phyloP scores from a whole-genome alignment of 495 filamentous ascomycete species.

The Penicillium parvum region DNA sequence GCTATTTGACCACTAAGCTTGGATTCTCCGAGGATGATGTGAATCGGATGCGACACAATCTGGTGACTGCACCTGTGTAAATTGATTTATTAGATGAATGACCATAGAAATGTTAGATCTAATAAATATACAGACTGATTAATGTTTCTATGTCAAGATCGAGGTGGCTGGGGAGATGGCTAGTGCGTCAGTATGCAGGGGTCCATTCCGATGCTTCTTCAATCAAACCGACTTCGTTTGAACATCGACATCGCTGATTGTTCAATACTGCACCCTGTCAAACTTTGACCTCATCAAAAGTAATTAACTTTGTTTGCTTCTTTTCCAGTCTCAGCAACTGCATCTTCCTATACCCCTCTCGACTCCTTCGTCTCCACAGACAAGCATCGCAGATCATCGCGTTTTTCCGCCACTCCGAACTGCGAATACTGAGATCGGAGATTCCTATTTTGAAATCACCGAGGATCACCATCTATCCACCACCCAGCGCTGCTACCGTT shows the following conservation, averaged over 20 bases:
- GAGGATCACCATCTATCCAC: constrained; percentile 7
- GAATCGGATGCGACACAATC: constrained; percentile 15
- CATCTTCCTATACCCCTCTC: constrained; percentile 7
- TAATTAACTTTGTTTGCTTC: too few species aligned
- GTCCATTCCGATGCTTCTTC: constrained; percentile 4
- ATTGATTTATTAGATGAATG: neutral
- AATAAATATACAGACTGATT: too few species aligned
- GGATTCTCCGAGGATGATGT: constrained; percentile 16
- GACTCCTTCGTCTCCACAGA: constrained; percentile 10
- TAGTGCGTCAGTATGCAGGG: constrained; percentile 11
- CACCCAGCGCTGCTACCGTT: constrained; percentile 23
- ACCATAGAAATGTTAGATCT: too few species aligned
- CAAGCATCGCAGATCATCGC: constrained; percentile 20
- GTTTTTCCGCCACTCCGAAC: constrained; percentile 4
- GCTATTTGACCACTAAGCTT: constrained; percentile 19
- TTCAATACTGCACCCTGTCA: too few species aligned
- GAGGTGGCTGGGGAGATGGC: neutral
- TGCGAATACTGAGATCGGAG: constrained; percentile 10
- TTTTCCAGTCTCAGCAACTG: neutral
- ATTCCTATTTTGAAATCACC: constrained; percentile 4
- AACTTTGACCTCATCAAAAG: too few species aligned
- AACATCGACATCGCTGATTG: too few species aligned
- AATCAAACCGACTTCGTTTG: too few species aligned
- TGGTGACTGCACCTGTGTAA: neutral
- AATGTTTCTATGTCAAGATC: too few species aligned